These are phyloP conservation scores for Cucurbita ficifolia DNA, from an alignment of 306 rosid species.

Conservation along the genomic window DNA sequence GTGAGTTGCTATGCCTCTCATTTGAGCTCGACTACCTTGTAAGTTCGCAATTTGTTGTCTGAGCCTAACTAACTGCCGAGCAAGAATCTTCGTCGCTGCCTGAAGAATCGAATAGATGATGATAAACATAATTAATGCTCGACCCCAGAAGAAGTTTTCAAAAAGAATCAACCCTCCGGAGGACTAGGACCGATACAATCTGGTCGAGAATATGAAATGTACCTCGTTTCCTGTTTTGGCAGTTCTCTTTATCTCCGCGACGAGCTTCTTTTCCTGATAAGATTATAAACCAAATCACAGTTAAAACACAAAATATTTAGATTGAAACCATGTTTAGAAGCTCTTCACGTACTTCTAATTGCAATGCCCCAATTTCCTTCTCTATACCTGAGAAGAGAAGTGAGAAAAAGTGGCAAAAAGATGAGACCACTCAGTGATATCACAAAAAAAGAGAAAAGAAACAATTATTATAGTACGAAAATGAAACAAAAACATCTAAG, in stretches of 20 bases:
- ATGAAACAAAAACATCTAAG: neutral
- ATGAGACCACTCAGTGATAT: neutral
- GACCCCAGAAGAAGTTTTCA: neutral
- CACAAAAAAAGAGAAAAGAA: neutral
- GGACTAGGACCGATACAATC: neutral
- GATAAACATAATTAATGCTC: neutral
- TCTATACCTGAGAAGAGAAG: slow-evolving; percentile 50
- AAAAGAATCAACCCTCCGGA: neutral
- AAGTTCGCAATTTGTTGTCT: slow-evolving; percentile 91
- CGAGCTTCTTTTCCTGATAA: slow-evolving; percentile 74
- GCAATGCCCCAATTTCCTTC: slow-evolving; percentile 86
- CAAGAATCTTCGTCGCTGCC: slow-evolving; percentile 85
- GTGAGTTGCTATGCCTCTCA: slow-evolving; percentile 98
- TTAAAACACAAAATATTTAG: neutral
- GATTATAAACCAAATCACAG: slow-evolving; percentile 15
- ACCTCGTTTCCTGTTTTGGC: slow-evolving; percentile 96
- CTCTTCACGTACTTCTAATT: slow-evolving; percentile 58
- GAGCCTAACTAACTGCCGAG: slow-evolving; percentile 87
- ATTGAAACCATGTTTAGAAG: neutral
- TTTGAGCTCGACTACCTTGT: slow-evolving; percentile 99
- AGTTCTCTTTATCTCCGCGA: slow-evolving; percentile 93
- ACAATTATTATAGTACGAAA: neutral
- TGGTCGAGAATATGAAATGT: slow-evolving; percentile 5
- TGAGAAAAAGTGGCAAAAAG: neutral
- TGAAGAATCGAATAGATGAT: slow-evolving; percentile 18